These are phyloP conservation scores for Trypanosoma scelopori DNA, from an alignment of 208 protist genomes.

Conservation along the genomic window DNA sequence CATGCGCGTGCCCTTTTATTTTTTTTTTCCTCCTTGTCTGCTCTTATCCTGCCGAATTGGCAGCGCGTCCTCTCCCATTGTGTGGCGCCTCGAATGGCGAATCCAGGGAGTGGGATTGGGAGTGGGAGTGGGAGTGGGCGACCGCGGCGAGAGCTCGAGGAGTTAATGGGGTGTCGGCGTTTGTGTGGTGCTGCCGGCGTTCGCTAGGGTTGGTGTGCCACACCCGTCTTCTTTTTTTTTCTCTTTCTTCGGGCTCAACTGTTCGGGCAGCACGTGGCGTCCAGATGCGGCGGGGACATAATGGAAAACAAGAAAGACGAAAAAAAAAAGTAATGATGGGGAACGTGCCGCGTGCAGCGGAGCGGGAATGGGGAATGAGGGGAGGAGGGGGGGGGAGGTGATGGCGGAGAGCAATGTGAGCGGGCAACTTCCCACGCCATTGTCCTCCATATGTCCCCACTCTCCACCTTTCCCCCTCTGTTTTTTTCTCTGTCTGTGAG, in stretches of 20 bases:
- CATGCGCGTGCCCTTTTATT: no score
- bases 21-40: no score
- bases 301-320: constrained; percentile 5
- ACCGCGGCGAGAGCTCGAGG: neutral
- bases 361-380: no score
- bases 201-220: neutral
- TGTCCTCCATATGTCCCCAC: no score
- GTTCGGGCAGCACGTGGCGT: neutral
- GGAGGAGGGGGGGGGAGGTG: no score
- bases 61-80: no score
- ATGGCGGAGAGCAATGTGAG: no score
- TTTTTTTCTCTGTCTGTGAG: constrained; percentile 16
- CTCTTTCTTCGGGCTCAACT: constrained; percentile 6
- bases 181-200: neutral
- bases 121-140: no score
- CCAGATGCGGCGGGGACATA: neutral
- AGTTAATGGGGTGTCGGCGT: neutral
- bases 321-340: constrained; percentile 4
- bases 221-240: constrained; percentile 6
- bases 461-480: constrained; percentile 1
- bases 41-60: no score
- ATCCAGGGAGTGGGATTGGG: no score
- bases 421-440: no score
- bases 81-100: no score
- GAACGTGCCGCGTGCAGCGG: neutral